Conservation (phyloP, 1,284 basidiomycete genomes). For the Trametes polyzona region DNA sequence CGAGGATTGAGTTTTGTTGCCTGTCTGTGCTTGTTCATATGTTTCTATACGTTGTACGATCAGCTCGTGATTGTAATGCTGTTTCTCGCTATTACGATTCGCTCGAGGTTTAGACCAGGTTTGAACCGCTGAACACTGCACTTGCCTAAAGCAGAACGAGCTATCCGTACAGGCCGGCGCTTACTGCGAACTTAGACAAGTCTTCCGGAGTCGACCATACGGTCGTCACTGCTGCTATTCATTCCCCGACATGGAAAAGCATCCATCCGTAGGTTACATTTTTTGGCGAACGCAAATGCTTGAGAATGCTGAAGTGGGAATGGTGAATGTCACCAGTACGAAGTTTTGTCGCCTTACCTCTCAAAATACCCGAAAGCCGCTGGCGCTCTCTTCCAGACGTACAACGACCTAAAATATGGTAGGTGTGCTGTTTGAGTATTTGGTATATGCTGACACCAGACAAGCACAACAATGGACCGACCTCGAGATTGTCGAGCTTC, state of each 20-base stretch:
- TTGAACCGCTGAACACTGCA: not conserved
- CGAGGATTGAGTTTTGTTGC: conserved; percentile 53
- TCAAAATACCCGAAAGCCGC: conserved; percentile 37
- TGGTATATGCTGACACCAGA: not conserved
- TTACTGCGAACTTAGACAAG: not conserved
- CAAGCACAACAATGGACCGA: conserved; percentile 74
- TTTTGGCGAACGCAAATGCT: too few relatives aligned
- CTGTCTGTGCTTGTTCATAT: conserved; percentile 18
- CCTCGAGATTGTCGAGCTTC: conserved; percentile 63
- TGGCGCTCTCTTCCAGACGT: conserved; percentile 40
- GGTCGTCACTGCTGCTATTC: not conserved
- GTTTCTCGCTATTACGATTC: not conserved
- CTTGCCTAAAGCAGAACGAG: conserved; percentile 1
- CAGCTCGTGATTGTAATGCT: not conserved
- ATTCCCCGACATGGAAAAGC: conserved; percentile 15
- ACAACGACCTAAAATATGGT: conserved; percentile 41
- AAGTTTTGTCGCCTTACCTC: conserved; percentile 29
- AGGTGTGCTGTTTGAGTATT: not conserved
- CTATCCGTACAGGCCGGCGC: not conserved
- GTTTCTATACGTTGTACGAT: conserved; percentile 19
- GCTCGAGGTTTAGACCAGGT: too few relatives aligned
- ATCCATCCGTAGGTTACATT: conserved; percentile 22
- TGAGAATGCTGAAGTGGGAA: too few relatives aligned
- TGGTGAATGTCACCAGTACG: conserved; percentile 28
- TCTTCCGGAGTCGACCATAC: not conserved